Evolutionary conservation across 768 basidiomycete genomes (phyloP).

Genomic region (Tylopilus plumbeoviolaceoides): DNA sequence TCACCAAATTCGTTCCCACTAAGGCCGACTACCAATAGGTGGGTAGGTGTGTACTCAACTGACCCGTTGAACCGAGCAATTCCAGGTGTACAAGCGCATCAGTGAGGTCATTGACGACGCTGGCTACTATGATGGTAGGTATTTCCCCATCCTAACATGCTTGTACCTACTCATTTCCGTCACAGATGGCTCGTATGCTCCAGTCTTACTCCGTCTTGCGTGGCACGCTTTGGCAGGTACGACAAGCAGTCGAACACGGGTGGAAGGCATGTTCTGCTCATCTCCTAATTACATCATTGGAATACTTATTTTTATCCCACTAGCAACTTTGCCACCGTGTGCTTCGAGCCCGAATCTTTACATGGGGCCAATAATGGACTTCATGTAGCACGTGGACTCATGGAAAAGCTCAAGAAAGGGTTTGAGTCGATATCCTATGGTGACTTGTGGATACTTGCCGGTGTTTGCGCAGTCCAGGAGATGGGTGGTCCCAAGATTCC

Average conservation of each 20-base stretch:
- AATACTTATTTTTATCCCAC: constrained; percentile 1
- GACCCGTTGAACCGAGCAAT: not conserved
- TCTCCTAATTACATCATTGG: not conserved
- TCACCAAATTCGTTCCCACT: constrained; percentile 66
- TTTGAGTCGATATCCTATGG: constrained; percentile 95
- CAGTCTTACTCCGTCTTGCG: constrained; percentile 83
- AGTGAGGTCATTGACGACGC: no score
- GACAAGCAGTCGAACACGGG: constrained; percentile 75
- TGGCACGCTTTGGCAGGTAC: constrained; percentile 94
- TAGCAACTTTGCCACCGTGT: constrained; percentile 98
- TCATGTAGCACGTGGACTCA: constrained; percentile 69
- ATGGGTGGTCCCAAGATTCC: constrained; percentile 89
- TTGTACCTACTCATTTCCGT: constrained; percentile 1
- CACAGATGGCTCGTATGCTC: constrained; percentile 83
- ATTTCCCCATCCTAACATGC: not conserved
- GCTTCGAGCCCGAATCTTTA: constrained; percentile 83
- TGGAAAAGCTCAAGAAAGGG: constrained; percentile 85
- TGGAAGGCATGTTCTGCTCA: constrained; percentile 54
- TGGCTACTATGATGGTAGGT: constrained; percentile 73
- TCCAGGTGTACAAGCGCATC: constrained; percentile 86
- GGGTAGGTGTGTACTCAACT: not conserved
- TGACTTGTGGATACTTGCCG: constrained; percentile 94
- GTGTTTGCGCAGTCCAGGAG: constrained; percentile 90
- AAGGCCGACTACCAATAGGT: constrained; percentile 92
- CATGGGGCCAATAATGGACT: constrained; percentile 87